Base-by-base conservation (phyloP, 306 rosid species). In the Hippophae gyantsensis region DNA sequence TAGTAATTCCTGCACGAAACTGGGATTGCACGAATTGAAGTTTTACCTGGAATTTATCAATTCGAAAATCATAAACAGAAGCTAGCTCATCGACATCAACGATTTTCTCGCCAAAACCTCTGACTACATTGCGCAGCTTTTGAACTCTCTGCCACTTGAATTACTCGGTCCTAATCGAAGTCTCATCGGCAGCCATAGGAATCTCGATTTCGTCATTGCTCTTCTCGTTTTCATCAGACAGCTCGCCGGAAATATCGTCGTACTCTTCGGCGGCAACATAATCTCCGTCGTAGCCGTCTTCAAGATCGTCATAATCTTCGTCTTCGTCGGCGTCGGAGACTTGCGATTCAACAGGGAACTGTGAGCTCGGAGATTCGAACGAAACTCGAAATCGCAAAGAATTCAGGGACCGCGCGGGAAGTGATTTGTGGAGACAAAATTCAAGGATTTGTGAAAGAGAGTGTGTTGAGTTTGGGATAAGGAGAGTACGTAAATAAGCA, bases 91-190 rank as follows among this genome's bases (percentile, higher is more conserved):
- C 82, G 52, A 67, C 86, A 55, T 87, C 95, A 42, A 87, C 73
- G 41, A 87, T 80, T 32, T 74, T 92, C 13, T 76, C 87, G 32
- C 98, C 96, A 14, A 87, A 92, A 75, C 74, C 79, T 59, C 74
- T 76, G 13, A 85, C 95, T 64, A 87, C 96, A 27, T 68, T 61
- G 67, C 76, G 57, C 26, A 92, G 79, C 79, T 80, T 87, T 74
- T 85, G 93, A 6, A 87, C 95, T 81, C 95, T 81, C 76, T 92
- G 87, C 98, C 95, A 92, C 85, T 82, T 85, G 71, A 76, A 67
- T 27, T 76, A 86, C 25, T 83, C 88, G n/a, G 41, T 58, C 0
- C 66, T 72, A 64, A 42, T 25, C 23, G 66, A 44, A 43, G 57
- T 71, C 46, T 13, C 62, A 3, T 65, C 61, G 4, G 60, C 73